Percentiles rank a stretch among this genome's conserved stretches.
phyloP scores from a whole-genome alignment of 805 yeast species.

The Lipomyces japonicus region DNA sequence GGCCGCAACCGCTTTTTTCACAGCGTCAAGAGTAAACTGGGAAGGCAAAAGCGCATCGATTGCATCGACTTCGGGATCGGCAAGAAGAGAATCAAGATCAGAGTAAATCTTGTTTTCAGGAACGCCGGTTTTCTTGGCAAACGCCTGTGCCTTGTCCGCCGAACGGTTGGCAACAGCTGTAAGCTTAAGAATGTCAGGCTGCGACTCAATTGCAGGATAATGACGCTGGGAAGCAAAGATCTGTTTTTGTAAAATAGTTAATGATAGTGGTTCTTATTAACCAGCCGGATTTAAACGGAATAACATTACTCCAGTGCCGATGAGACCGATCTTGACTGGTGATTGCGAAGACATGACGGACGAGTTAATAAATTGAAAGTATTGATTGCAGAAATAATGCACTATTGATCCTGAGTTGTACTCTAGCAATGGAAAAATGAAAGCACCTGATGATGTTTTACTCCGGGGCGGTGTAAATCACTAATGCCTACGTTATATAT shows the following conservation, averaged over 20 bases:
- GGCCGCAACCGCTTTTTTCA: constrained; percentile 64
- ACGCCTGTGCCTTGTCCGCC: constrained; percentile 71
- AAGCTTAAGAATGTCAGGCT: constrained; percentile 52
- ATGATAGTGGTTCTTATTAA: background rate
- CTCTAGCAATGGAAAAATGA: too few species aligned
- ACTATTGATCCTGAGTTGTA: too few species aligned
- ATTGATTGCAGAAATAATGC: too few species aligned
- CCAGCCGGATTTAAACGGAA: background rate
- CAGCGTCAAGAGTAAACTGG: constrained; percentile 66
- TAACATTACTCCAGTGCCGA: constrained; percentile 34
- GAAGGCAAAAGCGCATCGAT: constrained; percentile 90
- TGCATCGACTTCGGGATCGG: constrained; percentile 64
- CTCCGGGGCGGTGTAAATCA: too few species aligned
- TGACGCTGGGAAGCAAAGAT: constrained; percentile 85
- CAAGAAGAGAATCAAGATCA: constrained; percentile 58
- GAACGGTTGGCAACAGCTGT: constrained; percentile 81
- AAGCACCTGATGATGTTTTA: too few species aligned
- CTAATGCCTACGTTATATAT: too few species aligned
- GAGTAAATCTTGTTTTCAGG: constrained; percentile 52
- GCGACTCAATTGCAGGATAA: constrained; percentile 58
- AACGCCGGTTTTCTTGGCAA: constrained; percentile 62
- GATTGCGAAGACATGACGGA: too few species aligned
- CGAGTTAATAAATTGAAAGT: too few species aligned
- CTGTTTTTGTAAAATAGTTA: constrained; percentile 12
- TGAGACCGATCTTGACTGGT: constrained; percentile 34